Percentiles rank a stretch among this genome's conserved stretches.
These are phyloP conservation scores for Coleophoma crateriformis DNA, from an alignment of 2,329 filamentous ascomycete genomes.

Conservation along the genomic window DNA sequence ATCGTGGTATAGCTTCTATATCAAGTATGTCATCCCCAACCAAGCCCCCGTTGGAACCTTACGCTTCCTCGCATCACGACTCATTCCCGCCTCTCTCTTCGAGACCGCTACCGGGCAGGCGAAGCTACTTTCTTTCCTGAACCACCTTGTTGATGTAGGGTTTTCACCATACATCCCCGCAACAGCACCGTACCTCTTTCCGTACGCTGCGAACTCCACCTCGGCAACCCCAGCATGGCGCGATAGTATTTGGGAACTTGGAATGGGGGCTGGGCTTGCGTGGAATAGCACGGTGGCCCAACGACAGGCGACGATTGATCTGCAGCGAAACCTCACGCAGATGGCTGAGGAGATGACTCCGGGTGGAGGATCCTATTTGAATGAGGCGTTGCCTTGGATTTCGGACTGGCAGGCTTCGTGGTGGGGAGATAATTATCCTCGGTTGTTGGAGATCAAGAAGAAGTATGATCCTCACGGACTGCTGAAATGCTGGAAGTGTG, in stretches of 20 bases:
- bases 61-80: slow-evolving; percentile 3
- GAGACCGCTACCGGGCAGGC: slow-evolving; percentile 1
- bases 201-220: slow-evolving; percentile 7
- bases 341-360: slow-evolving; percentile 4
- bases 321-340: not conserved
- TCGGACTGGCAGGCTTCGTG: slow-evolving; percentile 10
- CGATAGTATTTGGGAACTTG: slow-evolving; percentile 8
- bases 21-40: slow-evolving; percentile 8
- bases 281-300: slow-evolving; percentile 6
- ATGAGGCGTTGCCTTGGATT: slow-evolving; percentile 12
- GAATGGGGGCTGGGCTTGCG: not conserved
- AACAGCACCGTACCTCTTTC: slow-evolving; percentile 9
- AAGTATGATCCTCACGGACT: slow-evolving; percentile 11
- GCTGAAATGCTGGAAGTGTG: slow-evolving; percentile 1
- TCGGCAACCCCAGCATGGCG: slow-evolving; percentile 11
- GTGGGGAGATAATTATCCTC: slow-evolving; percentile 12
- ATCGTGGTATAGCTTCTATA: slow-evolving; percentile 11
- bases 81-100: slow-evolving; percentile 8
- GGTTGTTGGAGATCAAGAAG: slow-evolving; percentile 11
- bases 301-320: not conserved
- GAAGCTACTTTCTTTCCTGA: slow-evolving; percentile 5
- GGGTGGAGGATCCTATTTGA: slow-evolving; percentile 11
- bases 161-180: slow-evolving; percentile 8
- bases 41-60: slow-evolving; percentile 4
- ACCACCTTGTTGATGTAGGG: slow-evolving; percentile 5